Conservation (phyloP, 257 asterid genomes). For the Jaltomata sinuosa region DNA sequence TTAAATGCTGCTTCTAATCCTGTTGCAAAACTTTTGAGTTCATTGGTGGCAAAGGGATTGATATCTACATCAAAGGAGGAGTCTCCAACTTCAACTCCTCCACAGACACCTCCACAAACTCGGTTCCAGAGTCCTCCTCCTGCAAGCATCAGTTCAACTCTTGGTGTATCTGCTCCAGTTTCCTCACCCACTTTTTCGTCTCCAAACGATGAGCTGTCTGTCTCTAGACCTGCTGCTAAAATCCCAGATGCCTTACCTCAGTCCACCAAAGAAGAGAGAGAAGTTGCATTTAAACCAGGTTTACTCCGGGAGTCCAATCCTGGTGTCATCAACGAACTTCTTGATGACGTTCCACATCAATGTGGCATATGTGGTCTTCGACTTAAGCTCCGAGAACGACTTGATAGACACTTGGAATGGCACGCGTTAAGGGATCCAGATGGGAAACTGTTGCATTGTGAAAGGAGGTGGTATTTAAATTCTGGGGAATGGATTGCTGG, state of each 20-base stretch:
- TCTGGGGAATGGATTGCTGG: conserved; percentile 47
- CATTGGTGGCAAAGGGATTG: conserved; percentile 73
- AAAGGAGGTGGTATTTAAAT: conserved; percentile 58
- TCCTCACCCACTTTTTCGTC: conserved; percentile 20
- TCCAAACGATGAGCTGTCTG: conserved; percentile 18
- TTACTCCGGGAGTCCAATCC: conserved; percentile 53
- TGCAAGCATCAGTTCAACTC: conserved; percentile 23
- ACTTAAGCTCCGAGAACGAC: conserved; percentile 49
- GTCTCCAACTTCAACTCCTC: conserved; percentile 16
- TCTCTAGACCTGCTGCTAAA: conserved; percentile 16
- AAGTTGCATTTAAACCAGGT: conserved; percentile 51
- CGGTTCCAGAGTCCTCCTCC: conserved; percentile 28
- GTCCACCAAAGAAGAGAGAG: conserved; percentile 21
- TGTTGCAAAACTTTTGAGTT: conserved; percentile 68
- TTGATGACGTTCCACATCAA: conserved; percentile 48
- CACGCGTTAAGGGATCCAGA: conserved; percentile 37
- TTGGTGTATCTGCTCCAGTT: conserved; percentile 28
- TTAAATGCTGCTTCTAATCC: conserved; percentile 46
- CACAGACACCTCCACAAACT: conserved; percentile 22
- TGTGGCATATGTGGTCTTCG: conserved; percentile 59
- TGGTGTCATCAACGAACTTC: conserved; percentile 49
- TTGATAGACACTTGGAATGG: conserved; percentile 81
- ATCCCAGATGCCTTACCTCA: conserved; percentile 18
- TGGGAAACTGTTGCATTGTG: conserved; percentile 15
- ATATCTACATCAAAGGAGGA: conserved; percentile 55